Conservation (phyloP, 176 grass and related monocot species). For the Eremochloa ophiuroides region DNA sequence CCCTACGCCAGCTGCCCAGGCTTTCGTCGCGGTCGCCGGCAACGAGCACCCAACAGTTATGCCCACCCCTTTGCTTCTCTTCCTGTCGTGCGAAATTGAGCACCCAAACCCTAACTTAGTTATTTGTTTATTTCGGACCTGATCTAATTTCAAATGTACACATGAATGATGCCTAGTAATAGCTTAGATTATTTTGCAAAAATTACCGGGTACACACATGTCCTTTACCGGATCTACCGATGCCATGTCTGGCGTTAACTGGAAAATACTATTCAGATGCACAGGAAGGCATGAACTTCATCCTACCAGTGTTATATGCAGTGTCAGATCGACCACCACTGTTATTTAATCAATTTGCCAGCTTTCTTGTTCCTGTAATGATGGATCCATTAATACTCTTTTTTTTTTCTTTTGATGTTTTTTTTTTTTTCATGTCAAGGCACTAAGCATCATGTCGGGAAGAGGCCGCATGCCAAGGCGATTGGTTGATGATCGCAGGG, state of each 20-base stretch:
- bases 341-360: neutral
- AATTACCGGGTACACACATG: neutral
- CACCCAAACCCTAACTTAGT: neutral
- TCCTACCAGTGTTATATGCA: neutral
- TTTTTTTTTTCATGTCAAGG: neutral
- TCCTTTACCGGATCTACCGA: neutral
- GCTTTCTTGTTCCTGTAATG: neutral
- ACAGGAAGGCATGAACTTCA: neutral
- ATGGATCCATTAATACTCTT: conserved; percentile 1
- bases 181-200: neutral
- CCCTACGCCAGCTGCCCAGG: neutral
- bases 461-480: conserved; percentile 47
- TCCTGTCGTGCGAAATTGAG: neutral
- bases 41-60: neutral
- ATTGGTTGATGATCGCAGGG: conserved; percentile 30
- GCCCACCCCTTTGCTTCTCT: neutral
- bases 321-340: neutral
- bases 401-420: neutral
- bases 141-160: neutral
- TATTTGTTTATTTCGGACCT: neutral
- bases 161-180: neutral
- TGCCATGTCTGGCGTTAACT: neutral
- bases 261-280: neutral
- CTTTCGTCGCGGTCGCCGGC: neutral
- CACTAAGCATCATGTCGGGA: conserved; percentile 38